A percentile compares a stretch with the other conserved stretches of the same genome.
Evolutionary conservation across 805 yeast genomes (phyloP).

Genomic region (Martiniozyma abietophila): DNA sequence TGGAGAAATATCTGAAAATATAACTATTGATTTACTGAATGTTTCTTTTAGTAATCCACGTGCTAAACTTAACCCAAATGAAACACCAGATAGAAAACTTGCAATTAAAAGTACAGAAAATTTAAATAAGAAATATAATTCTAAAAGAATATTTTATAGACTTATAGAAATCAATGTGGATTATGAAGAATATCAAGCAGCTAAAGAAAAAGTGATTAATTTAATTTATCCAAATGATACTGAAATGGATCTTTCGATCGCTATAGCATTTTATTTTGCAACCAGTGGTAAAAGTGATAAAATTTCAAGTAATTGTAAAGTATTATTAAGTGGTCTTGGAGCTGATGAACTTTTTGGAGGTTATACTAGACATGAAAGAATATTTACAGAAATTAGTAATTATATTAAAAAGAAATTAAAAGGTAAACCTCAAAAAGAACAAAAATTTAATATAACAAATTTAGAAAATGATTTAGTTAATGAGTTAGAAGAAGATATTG

Average conservation of each 20-base stretch:
- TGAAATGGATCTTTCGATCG: slow-evolving; percentile 94
- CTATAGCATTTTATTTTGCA: slow-evolving; percentile 92
- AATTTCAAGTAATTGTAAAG: slow-evolving; percentile 43
- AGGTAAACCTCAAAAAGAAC: slow-evolving; percentile 15
- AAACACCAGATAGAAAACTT: slow-evolving; percentile 81
- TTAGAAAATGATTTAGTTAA: slow-evolving; percentile 35
- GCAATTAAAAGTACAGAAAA: slow-evolving; percentile 55
- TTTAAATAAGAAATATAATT: slow-evolving; percentile 36
- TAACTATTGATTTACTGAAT: slow-evolving; percentile 65
- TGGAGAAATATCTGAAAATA: slow-evolving; percentile 23
- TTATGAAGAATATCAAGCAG: slow-evolving; percentile 51
- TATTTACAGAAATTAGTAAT: slow-evolving; percentile 29
- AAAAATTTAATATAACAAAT: slow-evolving; percentile 9
- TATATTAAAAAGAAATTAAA: slow-evolving; percentile 16
- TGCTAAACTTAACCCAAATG: slow-evolving; percentile 44
- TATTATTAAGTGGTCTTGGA: slow-evolving; percentile 85
- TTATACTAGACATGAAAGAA: slow-evolving; percentile 69
- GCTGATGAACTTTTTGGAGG: slow-evolving; percentile 98
- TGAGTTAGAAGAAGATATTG: slow-evolving; percentile 64
- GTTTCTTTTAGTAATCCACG: slow-evolving; percentile 92
- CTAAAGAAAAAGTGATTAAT: slow-evolving; percentile 42
- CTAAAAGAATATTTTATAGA: slow-evolving; percentile 28
- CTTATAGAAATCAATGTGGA: slow-evolving; percentile 67
- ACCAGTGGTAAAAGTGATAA: slow-evolving; percentile 44
- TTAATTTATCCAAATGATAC: slow-evolving; percentile 79